Evolutionary conservation across 495 filamentous ascomycete genomes (phyloP), one percentile per base, ranked within the genome.

Genomic region (Daldinia concentrica): DNA sequence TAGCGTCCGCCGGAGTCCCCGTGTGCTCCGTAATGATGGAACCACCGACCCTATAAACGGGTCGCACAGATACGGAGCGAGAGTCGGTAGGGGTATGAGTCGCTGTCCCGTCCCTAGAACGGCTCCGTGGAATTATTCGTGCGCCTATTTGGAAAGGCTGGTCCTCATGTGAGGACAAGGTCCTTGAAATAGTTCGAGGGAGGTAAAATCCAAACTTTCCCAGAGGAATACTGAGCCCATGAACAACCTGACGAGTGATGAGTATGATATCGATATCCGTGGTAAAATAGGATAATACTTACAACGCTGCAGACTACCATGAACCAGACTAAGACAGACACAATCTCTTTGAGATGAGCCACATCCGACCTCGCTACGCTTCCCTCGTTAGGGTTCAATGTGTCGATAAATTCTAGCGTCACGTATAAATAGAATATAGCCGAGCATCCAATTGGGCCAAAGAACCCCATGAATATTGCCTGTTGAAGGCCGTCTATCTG

Each of bases 361-460:
- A 92, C 90, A 77, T 97, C 94, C 52, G 81, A 83, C 32, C 93
- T 86, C 19, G 88, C 79, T 32, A 84, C 72, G 1, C 86, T 90
- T 61, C 80, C 78, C 62, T 90, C 84, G 3, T 90, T 82, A 9
- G 76, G 68, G 8, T 80, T 85, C 58, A 92, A 81, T 1, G 74
- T 78, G 14, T 79, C 72, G 14, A 92, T 69, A 68, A 92, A 97
- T 43, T 95, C 90, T 1, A 91, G 81, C 36, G 86, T 89, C 71
- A 97, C 82, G 69, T 93, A 94, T 22, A 97, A 85, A 76, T 97
- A 97, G 79, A 97, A 97, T 48, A 97, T 86, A 4, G 94, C 93
- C 50, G 91, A 93, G 6, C 97, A 93, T n/a, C 95, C 94, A 66
- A 98, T 95, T 11, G 94, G 95, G 0, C 94, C 95, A 72, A 97